Percentiles rank a stretch among this genome's conserved stretches.
Conservation (phyloP, 371 early-diverging fungal species). For the Capillidium heterosporum region DNA sequence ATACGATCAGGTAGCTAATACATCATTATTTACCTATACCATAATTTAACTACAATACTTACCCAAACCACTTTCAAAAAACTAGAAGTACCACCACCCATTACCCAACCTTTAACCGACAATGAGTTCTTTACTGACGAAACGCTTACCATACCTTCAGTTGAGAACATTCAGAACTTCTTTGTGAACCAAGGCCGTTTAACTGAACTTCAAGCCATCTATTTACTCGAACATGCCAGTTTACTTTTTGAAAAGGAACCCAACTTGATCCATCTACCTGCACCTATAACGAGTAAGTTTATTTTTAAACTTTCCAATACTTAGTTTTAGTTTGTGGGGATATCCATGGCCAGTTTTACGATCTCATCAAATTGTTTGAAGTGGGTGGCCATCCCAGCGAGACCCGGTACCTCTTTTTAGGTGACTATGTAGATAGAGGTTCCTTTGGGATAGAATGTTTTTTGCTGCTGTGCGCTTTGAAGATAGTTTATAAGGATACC, state of each 20-base stretch:
- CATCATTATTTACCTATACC: background rate
- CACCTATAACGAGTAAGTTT: slow-evolving; percentile 65
- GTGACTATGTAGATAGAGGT: slow-evolving; percentile 98
- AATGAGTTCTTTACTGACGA: slow-evolving; percentile 34
- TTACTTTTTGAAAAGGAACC: slow-evolving; percentile 54
- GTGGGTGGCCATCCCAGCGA: slow-evolving; percentile 85
- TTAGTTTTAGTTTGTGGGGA: slow-evolving; percentile 82
- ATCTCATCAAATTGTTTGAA: slow-evolving; percentile 94
- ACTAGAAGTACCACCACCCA: slow-evolving; percentile 28
- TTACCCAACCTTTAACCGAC: slow-evolving; percentile 23
- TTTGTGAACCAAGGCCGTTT: slow-evolving; percentile 80
- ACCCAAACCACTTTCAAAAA: background rate
- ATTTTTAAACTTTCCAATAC: background rate
- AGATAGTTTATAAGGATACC: slow-evolving; percentile 82
- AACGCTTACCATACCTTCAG: slow-evolving; percentile 52
- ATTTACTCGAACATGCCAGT: slow-evolving; percentile 60
- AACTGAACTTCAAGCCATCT: slow-evolving; percentile 76
- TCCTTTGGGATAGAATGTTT: slow-evolving; percentile 84
- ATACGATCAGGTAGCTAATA: background rate
- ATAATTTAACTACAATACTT: background rate
- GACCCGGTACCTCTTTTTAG: slow-evolving; percentile 80
- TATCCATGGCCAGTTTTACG: slow-evolving; percentile 98
- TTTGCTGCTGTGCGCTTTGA: slow-evolving; percentile 71
- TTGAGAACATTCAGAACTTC: slow-evolving; percentile 60
- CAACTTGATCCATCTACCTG: slow-evolving; percentile 69